phyloP scores from a whole-genome alignment of 2,329 filamentous ascomycete species.

The Sporothrix sp. region DNA sequence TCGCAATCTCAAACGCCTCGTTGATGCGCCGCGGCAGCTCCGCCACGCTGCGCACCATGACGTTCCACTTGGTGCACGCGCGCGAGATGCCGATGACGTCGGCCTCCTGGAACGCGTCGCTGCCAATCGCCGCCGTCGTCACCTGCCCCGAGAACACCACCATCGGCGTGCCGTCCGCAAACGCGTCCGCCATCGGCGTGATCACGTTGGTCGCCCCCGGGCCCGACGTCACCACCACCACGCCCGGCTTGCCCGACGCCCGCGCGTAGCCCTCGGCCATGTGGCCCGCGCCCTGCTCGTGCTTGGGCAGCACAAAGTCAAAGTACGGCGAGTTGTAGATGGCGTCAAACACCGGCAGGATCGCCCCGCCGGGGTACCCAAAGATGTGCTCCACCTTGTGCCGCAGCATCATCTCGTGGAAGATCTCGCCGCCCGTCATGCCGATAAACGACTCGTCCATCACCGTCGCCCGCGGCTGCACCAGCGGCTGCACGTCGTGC shows the following conservation, averaged over 20 bases:
- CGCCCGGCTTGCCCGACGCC: conserved; percentile 85
- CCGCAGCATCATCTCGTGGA: conserved; percentile 98
- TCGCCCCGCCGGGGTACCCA: conserved; percentile 88
- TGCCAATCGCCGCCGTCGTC: conserved; percentile 78
- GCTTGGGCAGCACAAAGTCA: conserved; percentile 87
- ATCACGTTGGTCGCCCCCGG: conserved; percentile 95
- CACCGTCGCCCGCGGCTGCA: conserved; percentile 48
- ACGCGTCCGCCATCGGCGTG: conserved; percentile 90
- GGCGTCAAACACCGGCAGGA: conserved; percentile 95
- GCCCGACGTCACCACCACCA: conserved; percentile 92
- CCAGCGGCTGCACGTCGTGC: conserved; percentile 58
- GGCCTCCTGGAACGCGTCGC: conserved; percentile 93
- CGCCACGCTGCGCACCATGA: conserved; percentile 92
- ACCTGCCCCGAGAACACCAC: conserved; percentile 96
- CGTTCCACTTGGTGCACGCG: conserved; percentile 97
- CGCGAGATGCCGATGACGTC: conserved; percentile 90
- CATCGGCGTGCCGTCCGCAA: conserved; percentile 91
- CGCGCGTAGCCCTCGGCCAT: conserved; percentile 98
- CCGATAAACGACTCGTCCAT: conserved; percentile 92
- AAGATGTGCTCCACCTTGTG: conserved; percentile 89
- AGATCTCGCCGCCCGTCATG: conserved; percentile 91
- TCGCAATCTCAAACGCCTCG: conserved; percentile 97
- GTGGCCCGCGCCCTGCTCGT: conserved; percentile 96
- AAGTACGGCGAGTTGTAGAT: conserved; percentile 98
- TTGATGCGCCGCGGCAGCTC: conserved; percentile 91